Evolutionary conservation across 495 filamentous ascomycete species (phyloP).

Genomic region (Schizothecium vesticola): DNA sequence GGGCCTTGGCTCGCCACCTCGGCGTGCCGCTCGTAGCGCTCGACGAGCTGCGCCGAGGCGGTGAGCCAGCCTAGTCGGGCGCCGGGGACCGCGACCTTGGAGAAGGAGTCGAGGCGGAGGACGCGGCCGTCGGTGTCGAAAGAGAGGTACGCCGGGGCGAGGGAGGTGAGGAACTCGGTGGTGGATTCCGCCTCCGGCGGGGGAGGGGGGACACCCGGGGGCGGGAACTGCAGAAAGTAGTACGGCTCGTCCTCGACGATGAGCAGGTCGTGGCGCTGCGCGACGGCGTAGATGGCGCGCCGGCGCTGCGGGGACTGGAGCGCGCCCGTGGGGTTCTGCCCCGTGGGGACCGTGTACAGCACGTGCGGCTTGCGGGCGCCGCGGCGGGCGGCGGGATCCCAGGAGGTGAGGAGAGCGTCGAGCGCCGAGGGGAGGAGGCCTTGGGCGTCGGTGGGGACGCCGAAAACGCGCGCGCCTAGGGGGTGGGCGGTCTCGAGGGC

Average conservation of each 20-base stretch:
- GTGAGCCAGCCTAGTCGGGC: slow-evolving; percentile 75
- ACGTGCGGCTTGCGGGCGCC: slow-evolving; percentile 66
- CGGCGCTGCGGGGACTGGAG: slow-evolving; percentile 65
- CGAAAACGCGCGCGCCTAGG: slow-evolving; percentile 65
- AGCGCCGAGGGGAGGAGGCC: slow-evolving; percentile 64
- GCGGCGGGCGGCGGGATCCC: slow-evolving; percentile 53
- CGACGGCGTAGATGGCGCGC: slow-evolving; percentile 65
- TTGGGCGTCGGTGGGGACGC: slow-evolving; percentile 71
- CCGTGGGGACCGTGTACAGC: slow-evolving; percentile 78
- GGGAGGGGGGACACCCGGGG: neutral
- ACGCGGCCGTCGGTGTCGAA: slow-evolving; percentile 63
- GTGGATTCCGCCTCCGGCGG: slow-evolving; percentile 3
- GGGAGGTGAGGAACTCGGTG: slow-evolving; percentile 44
- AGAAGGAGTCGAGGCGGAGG: slow-evolving; percentile 73
- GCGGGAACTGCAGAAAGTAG: slow-evolving; percentile 92
- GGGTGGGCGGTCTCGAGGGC: slow-evolving; percentile 78
- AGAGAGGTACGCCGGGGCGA: slow-evolving; percentile 59
- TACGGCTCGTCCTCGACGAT: slow-evolving; percentile 98
- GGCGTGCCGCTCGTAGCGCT: slow-evolving; percentile 68
- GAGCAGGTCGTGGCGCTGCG: slow-evolving; percentile 74
- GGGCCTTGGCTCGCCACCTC: slow-evolving; percentile 81
- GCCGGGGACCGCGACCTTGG: slow-evolving; percentile 75
- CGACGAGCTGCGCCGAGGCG: slow-evolving; percentile 74
- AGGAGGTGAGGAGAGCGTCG: slow-evolving; percentile 60
- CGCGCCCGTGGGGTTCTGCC: slow-evolving; percentile 90